Base-by-base conservation (phyloP, 1,284 basidiomycete species). In the Ganoderma sp. region DNA sequence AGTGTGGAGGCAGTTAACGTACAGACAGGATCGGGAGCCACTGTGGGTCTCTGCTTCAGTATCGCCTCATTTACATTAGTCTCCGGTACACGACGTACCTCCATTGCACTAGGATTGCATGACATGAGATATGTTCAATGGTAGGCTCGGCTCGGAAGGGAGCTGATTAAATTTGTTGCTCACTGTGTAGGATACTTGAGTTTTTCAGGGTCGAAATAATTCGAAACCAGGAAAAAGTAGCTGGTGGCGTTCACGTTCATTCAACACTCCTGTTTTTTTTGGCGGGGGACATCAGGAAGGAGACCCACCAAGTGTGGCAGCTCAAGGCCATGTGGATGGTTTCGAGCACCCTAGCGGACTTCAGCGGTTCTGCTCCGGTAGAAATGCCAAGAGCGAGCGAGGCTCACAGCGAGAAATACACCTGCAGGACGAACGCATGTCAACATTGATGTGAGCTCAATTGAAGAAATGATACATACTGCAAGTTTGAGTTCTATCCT, bases 311-410 rank as follows among this genome's bases (percentile, higher is more conserved):
- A 14, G 39, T 42, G 37, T 60, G 58, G 58, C 58, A 60, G 39
- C 39, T 60, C n/a, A 60, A 41, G 25, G 39, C 58, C 37, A 60
- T 42, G n/a, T 60, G 58, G 22, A 28, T 19, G 5, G 58, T 60
- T 25, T 60, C 58, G 41, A 60, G 58, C 10, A 43, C 15, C 32
- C 28, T 3, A 17, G 22, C 3, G 28, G 17, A 28, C 32, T 39
- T 39, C 37, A 39, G 37, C 7, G 3, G 10, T 39, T 39, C 37
- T 10, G 37, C 2, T 39, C 37, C 37, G 8, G 0, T 39, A 28
- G 52, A 34, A 3, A n/a, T n/a, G n/a, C n/a, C n/a, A n/a, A n/a
- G n/a, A n/a, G n/a, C n/a, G n/a, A 42, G 6, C 4, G 4, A 25
- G 37, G 42, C 58, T 60, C 22, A 60, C 58, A 60, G 22, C 4